These are phyloP conservation scores for Pseudonitzschia multistriata DNA, from an alignment of 108 stramenopile genomes.

Conservation along the genomic window DNA sequence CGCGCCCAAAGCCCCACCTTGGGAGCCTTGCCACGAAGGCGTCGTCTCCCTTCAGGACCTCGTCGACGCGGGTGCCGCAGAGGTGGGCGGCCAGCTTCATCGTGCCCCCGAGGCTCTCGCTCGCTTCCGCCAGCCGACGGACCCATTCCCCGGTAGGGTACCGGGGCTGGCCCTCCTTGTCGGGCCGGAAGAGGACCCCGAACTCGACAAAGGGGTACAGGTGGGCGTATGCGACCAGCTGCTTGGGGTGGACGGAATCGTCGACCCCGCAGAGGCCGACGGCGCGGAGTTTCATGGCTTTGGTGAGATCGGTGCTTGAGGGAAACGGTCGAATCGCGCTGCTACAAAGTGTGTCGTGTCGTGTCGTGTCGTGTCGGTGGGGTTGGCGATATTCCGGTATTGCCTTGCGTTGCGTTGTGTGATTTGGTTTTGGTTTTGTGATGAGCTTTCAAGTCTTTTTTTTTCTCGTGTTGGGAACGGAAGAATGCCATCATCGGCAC, in stretches of 20 bases:
- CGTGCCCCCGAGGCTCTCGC: neutral
- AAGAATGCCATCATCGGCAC: too few relatives aligned
- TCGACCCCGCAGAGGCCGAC: slow-evolving; percentile 94
- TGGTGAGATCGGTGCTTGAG: neutral
- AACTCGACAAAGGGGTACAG: slow-evolving; percentile 85
- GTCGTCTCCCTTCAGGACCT: slow-evolving; percentile 72
- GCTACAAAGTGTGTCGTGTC: too few relatives aligned
- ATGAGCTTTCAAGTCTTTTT: too few relatives aligned
- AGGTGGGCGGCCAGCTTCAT: slow-evolving; percentile 90
- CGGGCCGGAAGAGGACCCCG: slow-evolving; percentile 91
- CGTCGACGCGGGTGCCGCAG: slow-evolving; percentile 83
- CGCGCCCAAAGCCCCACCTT: slow-evolving; percentile 75
- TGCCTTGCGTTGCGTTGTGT: too few relatives aligned
- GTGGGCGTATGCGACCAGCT: slow-evolving; percentile 55
- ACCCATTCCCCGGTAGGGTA: slow-evolving; percentile 85
- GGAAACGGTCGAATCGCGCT: too few relatives aligned
- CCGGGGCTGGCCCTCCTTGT: slow-evolving; percentile 87
- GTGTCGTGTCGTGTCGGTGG: neutral
- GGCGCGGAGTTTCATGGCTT: slow-evolving; percentile 48
- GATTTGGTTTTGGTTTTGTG: too few relatives aligned
- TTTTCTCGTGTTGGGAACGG: too few relatives aligned
- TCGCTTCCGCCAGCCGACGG: slow-evolving; percentile 35
- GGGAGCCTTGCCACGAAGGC: slow-evolving; percentile 55
- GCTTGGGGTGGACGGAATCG: slow-evolving; percentile 80
- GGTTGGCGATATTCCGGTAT: neutral